Evolutionary conservation across 2,329 filamentous ascomycete species (phyloP), one percentile per base, ranked within the genome.

Genomic region (Nothopassalora personata): DNA sequence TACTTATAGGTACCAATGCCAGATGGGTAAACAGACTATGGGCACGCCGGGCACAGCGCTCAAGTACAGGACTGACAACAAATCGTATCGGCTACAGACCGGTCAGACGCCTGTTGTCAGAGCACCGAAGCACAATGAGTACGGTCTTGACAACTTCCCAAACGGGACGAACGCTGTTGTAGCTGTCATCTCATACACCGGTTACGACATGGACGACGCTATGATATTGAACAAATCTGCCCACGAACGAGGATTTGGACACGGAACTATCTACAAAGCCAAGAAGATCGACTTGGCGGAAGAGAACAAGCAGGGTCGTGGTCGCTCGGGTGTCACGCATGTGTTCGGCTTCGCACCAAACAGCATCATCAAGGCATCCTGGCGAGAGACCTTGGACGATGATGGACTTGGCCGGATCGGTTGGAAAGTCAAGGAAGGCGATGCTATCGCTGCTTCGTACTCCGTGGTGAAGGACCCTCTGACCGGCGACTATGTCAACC

Each of bases 1-100:
- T 34, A 2, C 11, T 11, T 34, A 34, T 11, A 46, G 13, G 36
- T 46, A 54, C 27, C 90, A 96, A 73, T 97, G 92, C 78, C 94
- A 97, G 81, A 97, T 97, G 94, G 91, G 91, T 78, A 99, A 99
- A 75, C 94, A 99, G 79, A 92, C 93, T 0, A 99, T 99, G 94
- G 94, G 94, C 74, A 97, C 94, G 27, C 91, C 93, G 3, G 92
- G 89, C 59, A 89, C 92, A 7, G 88, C 93, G 2, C 80, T 93
- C 63, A 83, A 86, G 59, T 89, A 95, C 76, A 86, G 94, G 71
- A 96, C 92, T 52, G 94, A 99, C 78, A 97, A 99, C 83, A 99
- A 99, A 79, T 85, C 90, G 68, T 99, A 99, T 76, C 86, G 89
- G 64, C 78, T 99, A 48, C 94, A 97, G 76, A 97, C 92, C 15